Percentiles rank a stretch among this genome's conserved stretches.
phyloP scores from a whole-genome alignment of 768 basidiomycete species.

The Podaxis mareebaensis region DNA sequence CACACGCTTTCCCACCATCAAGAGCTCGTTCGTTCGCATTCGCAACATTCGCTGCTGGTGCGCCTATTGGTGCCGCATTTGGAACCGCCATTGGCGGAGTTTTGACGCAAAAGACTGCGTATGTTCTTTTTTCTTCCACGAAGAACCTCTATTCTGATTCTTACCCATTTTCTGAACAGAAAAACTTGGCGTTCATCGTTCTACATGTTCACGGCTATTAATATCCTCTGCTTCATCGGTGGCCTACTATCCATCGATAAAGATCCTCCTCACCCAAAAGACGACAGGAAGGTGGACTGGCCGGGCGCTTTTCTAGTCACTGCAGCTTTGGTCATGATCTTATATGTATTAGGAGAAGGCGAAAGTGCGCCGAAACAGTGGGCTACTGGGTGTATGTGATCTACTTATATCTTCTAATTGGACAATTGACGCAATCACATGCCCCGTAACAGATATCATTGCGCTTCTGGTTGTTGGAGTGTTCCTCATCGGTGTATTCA shows the following conservation, averaged over 20 bases:
- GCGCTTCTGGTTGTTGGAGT: slow-evolving; percentile 64
- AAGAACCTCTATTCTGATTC: not conserved
- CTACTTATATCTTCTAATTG: no score
- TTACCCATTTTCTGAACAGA: slow-evolving; percentile 22
- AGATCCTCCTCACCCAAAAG: slow-evolving; percentile 47
- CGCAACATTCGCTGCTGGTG: slow-evolving; percentile 81
- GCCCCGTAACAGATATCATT: slow-evolving; percentile 57
- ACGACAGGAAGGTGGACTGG: slow-evolving; percentile 68
- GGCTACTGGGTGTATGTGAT: slow-evolving; percentile 42
- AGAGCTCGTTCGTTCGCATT: slow-evolving; percentile 74
- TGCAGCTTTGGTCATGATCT: slow-evolving; percentile 63
- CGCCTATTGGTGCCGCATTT: slow-evolving; percentile 75
- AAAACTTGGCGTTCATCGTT: slow-evolving; percentile 66
- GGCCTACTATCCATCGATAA: slow-evolving; percentile 59
- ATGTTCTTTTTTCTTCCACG: slow-evolving; percentile 17
- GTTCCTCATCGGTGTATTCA: slow-evolving; percentile 53
- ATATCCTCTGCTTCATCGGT: slow-evolving; percentile 48
- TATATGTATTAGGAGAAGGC: slow-evolving; percentile 74
- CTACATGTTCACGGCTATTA: slow-evolving; percentile 61
- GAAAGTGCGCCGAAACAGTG: slow-evolving; percentile 58
- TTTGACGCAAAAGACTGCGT: slow-evolving; percentile 57
- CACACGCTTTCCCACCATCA: slow-evolving; percentile 70
- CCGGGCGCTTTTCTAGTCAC: slow-evolving; percentile 70
- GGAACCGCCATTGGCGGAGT: slow-evolving; percentile 74
- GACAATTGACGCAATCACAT: not conserved